Conservation (phyloP, 169 alveolate genomes). For the Plasmodium inui region DNA sequence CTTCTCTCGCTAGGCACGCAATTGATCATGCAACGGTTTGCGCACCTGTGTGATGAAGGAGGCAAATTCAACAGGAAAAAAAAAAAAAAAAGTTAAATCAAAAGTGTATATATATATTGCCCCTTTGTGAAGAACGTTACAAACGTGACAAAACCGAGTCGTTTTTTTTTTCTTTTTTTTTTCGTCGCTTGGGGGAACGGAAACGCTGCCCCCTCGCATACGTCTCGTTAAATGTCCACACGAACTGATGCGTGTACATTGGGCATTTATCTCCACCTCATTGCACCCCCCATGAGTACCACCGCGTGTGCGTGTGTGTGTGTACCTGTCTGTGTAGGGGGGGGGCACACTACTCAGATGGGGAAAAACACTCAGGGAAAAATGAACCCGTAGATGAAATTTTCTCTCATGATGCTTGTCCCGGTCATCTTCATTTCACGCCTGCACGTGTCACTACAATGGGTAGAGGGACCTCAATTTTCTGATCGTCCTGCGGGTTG, state of each 20-base stretch:
- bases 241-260: background rate
- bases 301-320: background rate
- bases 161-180: background rate
- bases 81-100: background rate
- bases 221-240: background rate
- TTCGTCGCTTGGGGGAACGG: background rate
- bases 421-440: background rate
- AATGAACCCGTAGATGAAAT: background rate
- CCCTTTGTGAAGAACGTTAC: background rate
- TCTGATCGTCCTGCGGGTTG: slow-evolving; percentile 8
- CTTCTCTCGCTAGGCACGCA: background rate
- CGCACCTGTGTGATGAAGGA: background rate
- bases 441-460: background rate
- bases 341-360: background rate
- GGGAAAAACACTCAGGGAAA: background rate
- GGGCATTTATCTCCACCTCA: background rate
- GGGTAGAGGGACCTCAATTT: slow-evolving; percentile 27
- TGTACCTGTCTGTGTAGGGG: too few relatives aligned
- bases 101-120: background rate
- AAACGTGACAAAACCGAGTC: background rate
- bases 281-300: background rate
- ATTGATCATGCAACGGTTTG: background rate
- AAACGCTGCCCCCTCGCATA: background rate
- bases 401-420: background rate
- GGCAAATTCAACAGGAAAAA: background rate